Evolutionary conservation across 2,329 filamentous ascomycete genomes (phyloP).

Genomic region (Purpureocillium lavendulum): DNA sequence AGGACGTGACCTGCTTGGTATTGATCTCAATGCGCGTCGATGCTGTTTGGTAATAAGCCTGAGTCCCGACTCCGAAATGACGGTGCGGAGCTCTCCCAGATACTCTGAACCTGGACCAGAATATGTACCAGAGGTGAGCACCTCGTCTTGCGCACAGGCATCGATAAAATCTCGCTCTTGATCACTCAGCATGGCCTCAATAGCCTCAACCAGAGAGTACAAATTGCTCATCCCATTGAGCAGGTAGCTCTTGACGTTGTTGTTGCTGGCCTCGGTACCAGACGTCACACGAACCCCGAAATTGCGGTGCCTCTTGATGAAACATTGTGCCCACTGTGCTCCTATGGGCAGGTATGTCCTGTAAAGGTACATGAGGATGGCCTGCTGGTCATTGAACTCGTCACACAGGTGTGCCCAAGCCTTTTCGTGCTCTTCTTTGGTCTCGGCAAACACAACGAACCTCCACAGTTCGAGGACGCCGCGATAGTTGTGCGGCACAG

Average conservation of each 20-base stretch:
- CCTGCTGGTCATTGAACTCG: background rate
- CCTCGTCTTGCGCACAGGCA: conserved; percentile 4
- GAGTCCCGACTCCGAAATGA: background rate
- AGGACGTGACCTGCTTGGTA: conserved; percentile 2
- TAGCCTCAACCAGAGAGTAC: conserved; percentile 6
- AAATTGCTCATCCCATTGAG: conserved; percentile 3
- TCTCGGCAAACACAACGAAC: background rate
- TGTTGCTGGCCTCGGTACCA: conserved; percentile 6
- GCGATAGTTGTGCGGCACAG: conserved; percentile 1
- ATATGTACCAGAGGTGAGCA: conserved; percentile 3
- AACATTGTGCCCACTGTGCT: conserved; percentile 6
- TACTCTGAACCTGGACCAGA: conserved; percentile 1
- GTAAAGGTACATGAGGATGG: conserved; percentile 5
- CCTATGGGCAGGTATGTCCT: conserved; percentile 5
- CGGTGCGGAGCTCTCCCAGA: conserved; percentile 1
- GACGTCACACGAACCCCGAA: conserved; percentile 6
- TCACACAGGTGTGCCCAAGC: conserved; percentile 3
- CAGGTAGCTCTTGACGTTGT: conserved; percentile 6
- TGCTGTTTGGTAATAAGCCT: background rate
- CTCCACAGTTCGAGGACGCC: background rate
- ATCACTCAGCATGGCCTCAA: conserved; percentile 5
- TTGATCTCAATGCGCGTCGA: background rate
- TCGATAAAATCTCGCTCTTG: conserved; percentile 5
- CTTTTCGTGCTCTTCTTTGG: conserved; percentile 1
- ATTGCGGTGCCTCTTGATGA: conserved; percentile 6